Percentiles rank a stretch among this genome's conserved stretches.
These are phyloP conservation scores for Fusarium sambucinum DNA, from an alignment of 2,329 filamentous ascomycete genomes.

Conservation along the genomic window DNA sequence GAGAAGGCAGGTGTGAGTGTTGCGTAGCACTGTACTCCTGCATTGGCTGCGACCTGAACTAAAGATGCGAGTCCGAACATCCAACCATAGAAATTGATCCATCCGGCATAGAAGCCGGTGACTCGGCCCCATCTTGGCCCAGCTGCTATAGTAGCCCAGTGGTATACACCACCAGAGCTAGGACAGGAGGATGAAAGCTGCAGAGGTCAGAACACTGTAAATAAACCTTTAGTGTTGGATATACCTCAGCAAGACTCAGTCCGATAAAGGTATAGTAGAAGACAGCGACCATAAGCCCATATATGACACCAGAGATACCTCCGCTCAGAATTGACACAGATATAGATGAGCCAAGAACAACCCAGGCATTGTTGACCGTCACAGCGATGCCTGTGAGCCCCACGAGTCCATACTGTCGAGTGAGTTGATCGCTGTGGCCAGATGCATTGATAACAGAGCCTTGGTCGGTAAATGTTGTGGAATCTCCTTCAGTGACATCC, in stretches of 20 bases:
- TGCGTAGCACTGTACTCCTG: constrained; percentile 43
- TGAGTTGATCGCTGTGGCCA: constrained; percentile 42
- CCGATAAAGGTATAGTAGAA: constrained; percentile 46
- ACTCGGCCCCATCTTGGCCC: constrained; percentile 44
- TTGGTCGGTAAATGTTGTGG: constrained; percentile 22
- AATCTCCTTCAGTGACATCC: constrained; percentile 18
- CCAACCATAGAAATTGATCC: constrained; percentile 49
- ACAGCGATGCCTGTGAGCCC: constrained; percentile 46
- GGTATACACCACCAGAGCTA: constrained; percentile 43
- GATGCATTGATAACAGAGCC: constrained; percentile 32
- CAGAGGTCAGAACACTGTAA: background rate
- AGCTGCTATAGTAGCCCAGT: constrained; percentile 45
- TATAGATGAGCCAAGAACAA: constrained; percentile 44
- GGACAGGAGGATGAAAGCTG: constrained; percentile 46
- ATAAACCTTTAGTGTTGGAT: accelerated
- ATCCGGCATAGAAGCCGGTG: constrained; percentile 44
- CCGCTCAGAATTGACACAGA: constrained; percentile 43
- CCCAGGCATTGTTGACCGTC: constrained; percentile 47
- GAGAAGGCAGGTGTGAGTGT: constrained; percentile 32
- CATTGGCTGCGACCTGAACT: constrained; percentile 44
- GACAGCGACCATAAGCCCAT: constrained; percentile 40
- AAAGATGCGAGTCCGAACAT: constrained; percentile 47
- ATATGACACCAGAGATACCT: constrained; percentile 42
- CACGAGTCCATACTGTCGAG: constrained; percentile 42
- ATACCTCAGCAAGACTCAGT: constrained; percentile 42